A percentile compares a stretch with the other conserved stretches of the same genome.
These are phyloP conservation scores for Lentinula novae-zelandiae DNA, from an alignment of 1,284 basidiomycete species.

Conservation along the genomic window DNA sequence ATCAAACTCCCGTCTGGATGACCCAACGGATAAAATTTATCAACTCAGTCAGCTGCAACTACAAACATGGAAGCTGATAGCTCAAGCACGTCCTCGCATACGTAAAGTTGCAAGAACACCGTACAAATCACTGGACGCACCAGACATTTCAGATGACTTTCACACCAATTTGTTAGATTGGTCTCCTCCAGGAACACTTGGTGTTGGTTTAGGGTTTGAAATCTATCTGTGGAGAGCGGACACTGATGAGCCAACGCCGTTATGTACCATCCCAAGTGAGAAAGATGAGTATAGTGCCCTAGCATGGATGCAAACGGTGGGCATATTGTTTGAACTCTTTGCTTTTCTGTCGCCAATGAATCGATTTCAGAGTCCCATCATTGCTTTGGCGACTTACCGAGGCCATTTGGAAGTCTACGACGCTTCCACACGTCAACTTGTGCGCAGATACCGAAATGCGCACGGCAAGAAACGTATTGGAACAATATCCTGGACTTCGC, in stretches of 20 bases:
- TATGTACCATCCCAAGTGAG: conserved; percentile 73
- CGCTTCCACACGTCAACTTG: conserved; percentile 69
- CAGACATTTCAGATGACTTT: conserved; percentile 96
- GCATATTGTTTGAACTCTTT: conserved; percentile 17
- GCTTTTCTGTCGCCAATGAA: neutral
- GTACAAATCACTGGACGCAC: conserved; percentile 96
- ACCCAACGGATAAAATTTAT: conserved; percentile 80
- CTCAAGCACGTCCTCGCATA: conserved; percentile 78
- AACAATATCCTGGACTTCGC: conserved; percentile 90
- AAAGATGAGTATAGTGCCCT: conserved; percentile 79
- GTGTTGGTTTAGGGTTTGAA: conserved; percentile 87
- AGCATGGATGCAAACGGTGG: conserved; percentile 87
- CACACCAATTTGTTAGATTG: conserved; percentile 98
- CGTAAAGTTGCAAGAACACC: conserved; percentile 92
- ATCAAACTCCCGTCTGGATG: conserved; percentile 65
- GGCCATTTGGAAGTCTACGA: conserved; percentile 95
- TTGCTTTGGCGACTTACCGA: conserved; percentile 69
- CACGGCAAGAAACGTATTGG: conserved; percentile 88
- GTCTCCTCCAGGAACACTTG: conserved; percentile 92
- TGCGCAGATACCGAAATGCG: conserved; percentile 85
- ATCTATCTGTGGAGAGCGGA: conserved; percentile 98
- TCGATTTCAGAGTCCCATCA: conserved; percentile 65
- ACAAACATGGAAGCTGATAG: conserved; percentile 76
- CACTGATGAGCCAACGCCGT: conserved; percentile 86
- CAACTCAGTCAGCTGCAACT: conserved; percentile 89